phyloP scores from a whole-genome alignment of 2,329 filamentous ascomycete genomes.

The Ilyonectria mors-panacis region DNA sequence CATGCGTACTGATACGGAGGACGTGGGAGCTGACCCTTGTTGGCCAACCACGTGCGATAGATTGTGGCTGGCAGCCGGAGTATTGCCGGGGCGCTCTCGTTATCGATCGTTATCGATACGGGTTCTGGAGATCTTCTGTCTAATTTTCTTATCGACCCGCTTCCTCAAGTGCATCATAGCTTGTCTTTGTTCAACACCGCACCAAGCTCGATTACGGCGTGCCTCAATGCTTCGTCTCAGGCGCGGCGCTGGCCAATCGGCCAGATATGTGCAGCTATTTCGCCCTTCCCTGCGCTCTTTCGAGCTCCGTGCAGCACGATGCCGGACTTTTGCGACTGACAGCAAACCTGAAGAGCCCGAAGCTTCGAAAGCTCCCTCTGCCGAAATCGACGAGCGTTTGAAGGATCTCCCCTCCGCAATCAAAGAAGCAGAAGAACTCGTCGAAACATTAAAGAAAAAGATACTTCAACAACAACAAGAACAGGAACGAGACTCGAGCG shows the following conservation, averaged over 20 bases:
- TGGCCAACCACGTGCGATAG: conserved; percentile 35
- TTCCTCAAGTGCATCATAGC: neutral
- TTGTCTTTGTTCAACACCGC: conserved; percentile 1
- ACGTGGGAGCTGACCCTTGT: conserved; percentile 12
- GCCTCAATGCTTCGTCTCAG: conserved; percentile 50
- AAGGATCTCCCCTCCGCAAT: neutral
- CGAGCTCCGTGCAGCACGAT: neutral
- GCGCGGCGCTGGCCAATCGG: conserved; percentile 36
- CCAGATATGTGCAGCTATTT: conserved; percentile 27
- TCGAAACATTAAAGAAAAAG: neutral
- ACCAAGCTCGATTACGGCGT: conserved; percentile 21
- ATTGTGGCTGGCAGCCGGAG: conserved; percentile 14
- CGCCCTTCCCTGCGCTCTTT: conserved; percentile 23
- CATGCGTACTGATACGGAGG: conserved; percentile 7
- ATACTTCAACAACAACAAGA: neutral
- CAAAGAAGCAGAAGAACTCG: neutral
- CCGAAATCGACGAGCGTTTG: conserved; percentile 4
- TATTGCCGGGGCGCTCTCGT: conserved; percentile 21
- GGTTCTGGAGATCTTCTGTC: conserved; percentile 28
- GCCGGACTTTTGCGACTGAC: conserved; percentile 17
- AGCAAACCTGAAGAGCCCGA: neutral
- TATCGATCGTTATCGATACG: conserved; percentile 30
- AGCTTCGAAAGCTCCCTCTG: neutral
- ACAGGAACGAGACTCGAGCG: neutral
- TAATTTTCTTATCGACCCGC: conserved; percentile 37